phyloP scores from a whole-genome alignment of 306 rosid genomes.

The Quercus engelmannii region DNA sequence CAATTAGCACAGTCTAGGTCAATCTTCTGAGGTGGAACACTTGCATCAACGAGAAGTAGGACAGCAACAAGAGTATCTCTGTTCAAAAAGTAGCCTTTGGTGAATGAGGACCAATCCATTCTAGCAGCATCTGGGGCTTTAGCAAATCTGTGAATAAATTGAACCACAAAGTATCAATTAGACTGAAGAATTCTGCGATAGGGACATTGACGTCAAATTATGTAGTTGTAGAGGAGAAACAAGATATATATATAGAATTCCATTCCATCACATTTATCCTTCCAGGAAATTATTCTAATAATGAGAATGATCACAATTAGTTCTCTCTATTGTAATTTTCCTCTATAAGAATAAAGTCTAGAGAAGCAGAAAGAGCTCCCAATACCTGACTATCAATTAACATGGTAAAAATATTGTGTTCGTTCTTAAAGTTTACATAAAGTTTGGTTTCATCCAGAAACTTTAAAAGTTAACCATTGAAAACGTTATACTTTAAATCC shows the following conservation, averaged over 20 bases:
- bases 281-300: not conserved
- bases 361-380: not conserved
- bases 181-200: not conserved
- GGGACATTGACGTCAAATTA: not conserved
- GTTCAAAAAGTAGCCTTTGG: slow-evolving; percentile 87
- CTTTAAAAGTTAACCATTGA: too few species aligned
- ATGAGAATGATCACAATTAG: not conserved
- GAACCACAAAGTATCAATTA: slow-evolving; percentile 1
- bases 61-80: slow-evolving; percentile 68
- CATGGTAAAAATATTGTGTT: too few species aligned
- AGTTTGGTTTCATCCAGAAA: too few species aligned
- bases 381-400: not conserved
- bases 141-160: slow-evolving; percentile 60
- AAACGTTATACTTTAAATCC: too few species aligned
- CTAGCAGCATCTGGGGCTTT: slow-evolving; percentile 78
- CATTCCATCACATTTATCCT: not conserved
- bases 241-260: not conserved
- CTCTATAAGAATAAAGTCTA: not conserved
- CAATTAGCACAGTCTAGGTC: slow-evolving; percentile 94
- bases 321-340: not conserved
- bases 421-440: too few species aligned
- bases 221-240: not conserved
- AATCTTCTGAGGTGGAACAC: slow-evolving; percentile 90
- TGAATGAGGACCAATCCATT: slow-evolving; percentile 86
- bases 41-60: slow-evolving; percentile 80